Conservation (phyloP, 345 rosid species). For the Xanthoceras sorbifolium region DNA sequence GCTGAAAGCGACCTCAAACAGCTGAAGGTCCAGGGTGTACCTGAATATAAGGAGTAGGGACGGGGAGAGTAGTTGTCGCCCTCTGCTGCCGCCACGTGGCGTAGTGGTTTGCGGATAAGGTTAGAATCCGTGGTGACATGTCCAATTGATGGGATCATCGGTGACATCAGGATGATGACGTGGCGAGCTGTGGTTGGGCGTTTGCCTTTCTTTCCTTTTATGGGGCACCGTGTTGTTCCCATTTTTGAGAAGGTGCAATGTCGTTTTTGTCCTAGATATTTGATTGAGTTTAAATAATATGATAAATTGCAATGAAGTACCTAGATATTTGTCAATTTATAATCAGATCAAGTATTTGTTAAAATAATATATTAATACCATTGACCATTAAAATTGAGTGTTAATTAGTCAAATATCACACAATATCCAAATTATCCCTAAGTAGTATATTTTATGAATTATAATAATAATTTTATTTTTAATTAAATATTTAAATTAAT, state of each 20-base stretch:
- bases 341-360: no score
- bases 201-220: not conserved
- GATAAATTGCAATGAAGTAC: no score
- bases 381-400: no score
- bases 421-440: no score
- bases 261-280: constrained; percentile 24
- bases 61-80: not conserved
- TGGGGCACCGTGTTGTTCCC: not conserved
- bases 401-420: no score
- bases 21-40: constrained; percentile 20
- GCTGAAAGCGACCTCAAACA: not conserved
- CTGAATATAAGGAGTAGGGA: constrained; percentile 24
- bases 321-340: no score
- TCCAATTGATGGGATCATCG: constrained; percentile 12
- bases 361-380: no score
- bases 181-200: constrained; percentile 2
- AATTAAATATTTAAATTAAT: no score
- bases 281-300: no score
- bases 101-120: constrained; percentile 24
- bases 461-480: no score
- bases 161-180: not conserved
- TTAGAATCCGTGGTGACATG: constrained; percentile 16
- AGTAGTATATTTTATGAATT: no score
- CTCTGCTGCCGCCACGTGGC: constrained; percentile 26
- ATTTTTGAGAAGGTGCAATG: not conserved